These are phyloP conservation scores for Aspergillus pseudotamarii DNA, from an alignment of 2,329 filamentous ascomycete genomes.

Conservation along the genomic window DNA sequence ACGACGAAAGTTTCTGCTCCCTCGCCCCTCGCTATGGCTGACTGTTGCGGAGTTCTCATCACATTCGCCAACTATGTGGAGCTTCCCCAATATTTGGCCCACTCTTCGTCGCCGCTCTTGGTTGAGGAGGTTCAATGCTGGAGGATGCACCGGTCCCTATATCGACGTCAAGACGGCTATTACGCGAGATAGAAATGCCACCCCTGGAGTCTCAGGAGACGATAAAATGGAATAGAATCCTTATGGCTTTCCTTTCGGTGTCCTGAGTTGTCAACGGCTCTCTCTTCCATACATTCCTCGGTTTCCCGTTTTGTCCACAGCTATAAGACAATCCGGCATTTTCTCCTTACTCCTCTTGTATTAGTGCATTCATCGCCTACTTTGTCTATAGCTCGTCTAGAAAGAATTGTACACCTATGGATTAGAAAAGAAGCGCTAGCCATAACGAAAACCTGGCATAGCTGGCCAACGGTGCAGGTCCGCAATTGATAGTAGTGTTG, in stretches of 20 bases:
- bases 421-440: neutral
- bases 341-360: neutral
- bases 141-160: neutral
- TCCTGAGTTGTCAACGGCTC: neutral
- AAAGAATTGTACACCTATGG: neutral
- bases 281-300: neutral
- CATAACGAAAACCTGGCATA: neutral
- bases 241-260: neutral
- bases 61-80: neutral
- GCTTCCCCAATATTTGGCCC: neutral
- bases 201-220: conserved; percentile 1
- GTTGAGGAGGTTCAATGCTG: neutral
- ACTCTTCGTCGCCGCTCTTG: neutral
- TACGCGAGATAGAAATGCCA: neutral
- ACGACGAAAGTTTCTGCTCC: neutral
- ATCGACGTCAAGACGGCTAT: conserved; percentile 15
- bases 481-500: neutral
- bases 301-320: neutral
- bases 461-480: neutral
- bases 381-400: neutral
- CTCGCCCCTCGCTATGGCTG: neutral
- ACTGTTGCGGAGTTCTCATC: neutral
- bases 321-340: neutral
- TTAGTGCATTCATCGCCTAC: neutral
- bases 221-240: neutral